These are phyloP conservation scores for Kodamaea leandrae DNA, from an alignment of 805 yeast species.

Conservation along the genomic window DNA sequence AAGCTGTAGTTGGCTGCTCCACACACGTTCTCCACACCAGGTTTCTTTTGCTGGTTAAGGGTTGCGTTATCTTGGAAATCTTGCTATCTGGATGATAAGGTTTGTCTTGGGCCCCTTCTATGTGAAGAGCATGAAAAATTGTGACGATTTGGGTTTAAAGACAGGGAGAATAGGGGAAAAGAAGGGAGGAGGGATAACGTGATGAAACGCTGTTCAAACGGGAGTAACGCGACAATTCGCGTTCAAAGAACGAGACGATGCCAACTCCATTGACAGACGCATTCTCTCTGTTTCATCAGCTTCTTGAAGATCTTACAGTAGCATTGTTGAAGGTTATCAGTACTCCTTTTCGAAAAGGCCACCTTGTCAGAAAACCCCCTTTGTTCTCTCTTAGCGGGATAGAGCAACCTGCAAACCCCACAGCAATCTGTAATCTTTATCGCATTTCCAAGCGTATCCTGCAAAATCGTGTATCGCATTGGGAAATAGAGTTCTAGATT, in stretches of 20 bases:
- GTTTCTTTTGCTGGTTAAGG: too few species aligned
- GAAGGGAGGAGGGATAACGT: background rate
- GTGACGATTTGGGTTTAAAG: background rate
- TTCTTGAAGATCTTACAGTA: too few species aligned
- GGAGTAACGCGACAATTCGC: too few species aligned
- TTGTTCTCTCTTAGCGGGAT: background rate
- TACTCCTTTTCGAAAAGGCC: background rate
- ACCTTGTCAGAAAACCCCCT: background rate
- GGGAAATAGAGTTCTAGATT: background rate
- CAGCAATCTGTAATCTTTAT: background rate
- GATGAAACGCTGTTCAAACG: background rate
- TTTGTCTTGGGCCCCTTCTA: conserved; percentile 1
- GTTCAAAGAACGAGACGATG: too few species aligned
- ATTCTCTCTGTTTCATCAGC: too few species aligned
- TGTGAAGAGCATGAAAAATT: background rate
- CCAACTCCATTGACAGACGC: too few species aligned
- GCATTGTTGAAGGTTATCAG: background rate
- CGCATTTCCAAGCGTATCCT: background rate
- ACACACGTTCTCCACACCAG: too few species aligned
- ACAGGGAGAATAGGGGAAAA: background rate
- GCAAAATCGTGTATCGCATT: background rate
- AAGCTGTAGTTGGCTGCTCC: too few species aligned
- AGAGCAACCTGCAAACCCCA: conserved; percentile 1
- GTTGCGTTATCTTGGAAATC: background rate
- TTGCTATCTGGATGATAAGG: background rate